Conservation (phyloP, 2,329 filamentous ascomycete species). For the Talaromyces sp. region DNA sequence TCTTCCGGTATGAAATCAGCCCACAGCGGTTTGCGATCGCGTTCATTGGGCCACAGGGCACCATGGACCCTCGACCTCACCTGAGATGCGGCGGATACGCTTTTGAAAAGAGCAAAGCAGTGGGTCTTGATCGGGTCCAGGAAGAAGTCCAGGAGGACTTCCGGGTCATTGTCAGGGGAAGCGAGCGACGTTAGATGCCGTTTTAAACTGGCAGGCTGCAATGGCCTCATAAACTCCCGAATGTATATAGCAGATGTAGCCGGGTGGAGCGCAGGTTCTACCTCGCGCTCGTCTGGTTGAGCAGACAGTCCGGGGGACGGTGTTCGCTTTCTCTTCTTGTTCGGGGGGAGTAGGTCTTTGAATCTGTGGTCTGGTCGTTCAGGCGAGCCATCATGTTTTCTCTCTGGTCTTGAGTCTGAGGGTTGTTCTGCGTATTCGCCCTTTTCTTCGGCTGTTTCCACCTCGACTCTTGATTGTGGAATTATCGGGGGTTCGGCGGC, state of each 20-base stretch:
- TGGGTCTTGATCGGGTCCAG: constrained; percentile 85
- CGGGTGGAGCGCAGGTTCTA: constrained; percentile 60
- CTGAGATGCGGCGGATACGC: constrained; percentile 64
- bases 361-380: constrained; percentile 41
- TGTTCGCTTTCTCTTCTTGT: constrained; percentile 19
- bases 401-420: not conserved
- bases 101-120: constrained; percentile 71
- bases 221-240: constrained; percentile 80
- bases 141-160: constrained; percentile 64
- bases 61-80: constrained; percentile 73
- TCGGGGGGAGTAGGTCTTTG: constrained; percentile 42
- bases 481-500: not conserved
- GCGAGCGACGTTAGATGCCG: constrained; percentile 67
- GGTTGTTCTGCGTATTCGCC: not conserved
- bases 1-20: constrained; percentile 84
- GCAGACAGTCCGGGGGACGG: constrained; percentile 22
- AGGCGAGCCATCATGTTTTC: not conserved
- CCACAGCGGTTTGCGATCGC: constrained; percentile 75
- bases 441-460: not conserved
- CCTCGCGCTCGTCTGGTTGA: constrained; percentile 33
- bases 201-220: constrained; percentile 63
- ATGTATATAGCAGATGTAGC: constrained; percentile 81
- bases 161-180: constrained; percentile 50
- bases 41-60: constrained; percentile 80
- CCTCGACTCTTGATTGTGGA: not conserved